Evolutionary conservation across 352 stramenopile genomes (phyloP).

Genomic region (Globisporangium orthogonon): DNA sequence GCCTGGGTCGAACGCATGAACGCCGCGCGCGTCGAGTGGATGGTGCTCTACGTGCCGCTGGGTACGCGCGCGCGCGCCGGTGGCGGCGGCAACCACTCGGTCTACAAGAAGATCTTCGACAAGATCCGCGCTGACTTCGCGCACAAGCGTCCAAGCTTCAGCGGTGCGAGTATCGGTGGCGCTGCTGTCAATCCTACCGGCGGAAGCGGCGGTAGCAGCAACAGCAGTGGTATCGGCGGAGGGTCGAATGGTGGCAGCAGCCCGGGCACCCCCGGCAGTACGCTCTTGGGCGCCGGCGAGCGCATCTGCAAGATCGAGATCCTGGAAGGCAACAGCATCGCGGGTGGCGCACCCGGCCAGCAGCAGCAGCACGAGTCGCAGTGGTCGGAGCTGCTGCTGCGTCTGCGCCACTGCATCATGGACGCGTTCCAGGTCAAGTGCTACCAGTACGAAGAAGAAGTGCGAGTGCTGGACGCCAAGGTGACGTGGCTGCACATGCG

Average conservation of each 20-base stretch:
- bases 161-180: slow-evolving; percentile 3
- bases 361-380: slow-evolving; percentile 76
- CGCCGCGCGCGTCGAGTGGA: slow-evolving; percentile 55
- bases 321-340: slow-evolving; percentile 59
- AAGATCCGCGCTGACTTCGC: slow-evolving; percentile 56
- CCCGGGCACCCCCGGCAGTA: background rate
- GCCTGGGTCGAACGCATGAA: slow-evolving; percentile 76
- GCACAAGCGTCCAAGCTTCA: slow-evolving; percentile 25
- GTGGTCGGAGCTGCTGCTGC: slow-evolving; percentile 69
- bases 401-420: slow-evolving; percentile 73
- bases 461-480: slow-evolving; percentile 59
- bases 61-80: slow-evolving; percentile 50
- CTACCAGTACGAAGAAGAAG: slow-evolving; percentile 72
- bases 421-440: slow-evolving; percentile 75
- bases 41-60: slow-evolving; percentile 83
- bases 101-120: slow-evolving; percentile 83
- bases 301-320: slow-evolving; percentile 83
- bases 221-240: background rate
- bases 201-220: background rate
- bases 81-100: slow-evolving; percentile 25
- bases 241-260: background rate
- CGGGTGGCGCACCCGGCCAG: slow-evolving; percentile 34
- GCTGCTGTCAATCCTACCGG: background rate
- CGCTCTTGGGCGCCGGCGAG: slow-evolving; percentile 21
- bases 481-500: slow-evolving; percentile 11